A percentile compares a stretch with the other conserved stretches of the same genome.
These are phyloP conservation scores for Camellia japonica DNA, from an alignment of 148 eudicot species.

Conservation along the genomic window DNA sequence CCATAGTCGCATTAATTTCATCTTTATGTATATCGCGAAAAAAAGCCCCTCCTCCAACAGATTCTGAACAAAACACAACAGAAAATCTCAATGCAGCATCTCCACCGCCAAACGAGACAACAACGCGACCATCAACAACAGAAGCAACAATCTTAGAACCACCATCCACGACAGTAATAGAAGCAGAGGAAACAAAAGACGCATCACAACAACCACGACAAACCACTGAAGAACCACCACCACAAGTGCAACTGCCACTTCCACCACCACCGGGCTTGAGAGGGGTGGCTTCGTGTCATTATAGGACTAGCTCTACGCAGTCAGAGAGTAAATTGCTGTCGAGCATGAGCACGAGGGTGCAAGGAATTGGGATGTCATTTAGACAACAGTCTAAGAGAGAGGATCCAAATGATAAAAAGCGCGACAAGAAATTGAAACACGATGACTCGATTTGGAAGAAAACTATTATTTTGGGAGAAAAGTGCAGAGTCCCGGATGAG, in stretches of 20 bases:
- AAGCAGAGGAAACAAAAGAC: not conserved
- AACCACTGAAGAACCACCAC: not conserved
- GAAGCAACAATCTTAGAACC: not conserved
- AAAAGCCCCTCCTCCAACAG: slow-evolving; percentile 6
- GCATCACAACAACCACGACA: not conserved
- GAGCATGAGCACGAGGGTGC: slow-evolving; percentile 51
- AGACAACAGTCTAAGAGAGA: slow-evolving; percentile 18
- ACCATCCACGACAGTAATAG: not conserved
- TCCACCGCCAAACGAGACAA: slow-evolving; percentile 4
- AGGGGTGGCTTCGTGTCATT: slow-evolving; percentile 15
- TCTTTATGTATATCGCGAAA: slow-evolving; percentile 27
- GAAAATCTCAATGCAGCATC: not conserved
- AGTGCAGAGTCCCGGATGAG: slow-evolving; percentile 55
- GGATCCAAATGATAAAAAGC: not conserved
- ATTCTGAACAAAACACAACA: not conserved
- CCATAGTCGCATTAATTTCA: slow-evolving; percentile 32
- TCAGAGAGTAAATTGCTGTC: slow-evolving; percentile 29
- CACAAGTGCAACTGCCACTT: slow-evolving; percentile 19
- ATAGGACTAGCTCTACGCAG: slow-evolving; percentile 25
- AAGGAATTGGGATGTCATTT: slow-evolving; percentile 16
- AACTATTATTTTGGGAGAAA: slow-evolving; percentile 68
- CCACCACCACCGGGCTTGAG: slow-evolving; percentile 44
- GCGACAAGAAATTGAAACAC: slow-evolving; percentile 35
- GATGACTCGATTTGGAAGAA: slow-evolving; percentile 73
- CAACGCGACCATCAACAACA: not conserved